Evolutionary conservation across 805 yeast species (phyloP).

Genomic region (Monosporozyma solicola): DNA sequence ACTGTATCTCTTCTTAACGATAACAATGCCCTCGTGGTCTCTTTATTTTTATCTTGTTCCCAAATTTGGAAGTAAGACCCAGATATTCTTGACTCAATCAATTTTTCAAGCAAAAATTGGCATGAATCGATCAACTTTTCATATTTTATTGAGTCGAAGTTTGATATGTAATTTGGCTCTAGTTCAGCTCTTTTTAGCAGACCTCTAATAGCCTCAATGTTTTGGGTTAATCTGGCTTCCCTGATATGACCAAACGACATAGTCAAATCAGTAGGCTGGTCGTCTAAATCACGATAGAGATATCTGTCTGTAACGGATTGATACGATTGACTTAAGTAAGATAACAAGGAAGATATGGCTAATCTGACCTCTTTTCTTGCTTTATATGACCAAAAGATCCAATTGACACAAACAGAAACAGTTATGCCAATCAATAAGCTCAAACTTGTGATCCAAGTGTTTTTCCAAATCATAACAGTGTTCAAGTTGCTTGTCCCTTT

Average conservation of each 20-base stretch:
- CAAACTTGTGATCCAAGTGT: slow-evolving; percentile 34
- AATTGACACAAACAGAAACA: slow-evolving; percentile 32
- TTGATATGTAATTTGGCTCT: slow-evolving; percentile 32
- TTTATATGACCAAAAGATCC: slow-evolving; percentile 42
- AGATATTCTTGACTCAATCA: slow-evolving; percentile 43
- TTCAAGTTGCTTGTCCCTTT: slow-evolving; percentile 9
- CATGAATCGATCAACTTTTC: slow-evolving; percentile 31
- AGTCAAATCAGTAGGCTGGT: slow-evolving; percentile 39
- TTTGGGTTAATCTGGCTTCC: slow-evolving; percentile 41
- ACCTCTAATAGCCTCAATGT: slow-evolving; percentile 33
- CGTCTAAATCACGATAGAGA: slow-evolving; percentile 39
- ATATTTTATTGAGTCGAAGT: slow-evolving; percentile 31
- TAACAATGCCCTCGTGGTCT: slow-evolving; percentile 32
- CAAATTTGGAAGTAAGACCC: slow-evolving; percentile 39
- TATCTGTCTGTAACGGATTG: slow-evolving; percentile 41
- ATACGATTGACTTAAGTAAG: slow-evolving; percentile 38
- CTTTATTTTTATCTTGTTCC: slow-evolving; percentile 34
- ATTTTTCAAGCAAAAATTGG: slow-evolving; percentile 33
- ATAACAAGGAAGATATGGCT: slow-evolving; percentile 33
- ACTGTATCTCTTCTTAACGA: slow-evolving; percentile 41
- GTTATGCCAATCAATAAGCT: slow-evolving; percentile 34
- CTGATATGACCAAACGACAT: slow-evolving; percentile 37
- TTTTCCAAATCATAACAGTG: slow-evolving; percentile 28
- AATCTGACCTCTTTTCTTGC: slow-evolving; percentile 36
- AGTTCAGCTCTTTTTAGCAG: slow-evolving; percentile 30